Conservation (phyloP, 805 yeast genomes). For the Metschnikowia rubicola region DNA sequence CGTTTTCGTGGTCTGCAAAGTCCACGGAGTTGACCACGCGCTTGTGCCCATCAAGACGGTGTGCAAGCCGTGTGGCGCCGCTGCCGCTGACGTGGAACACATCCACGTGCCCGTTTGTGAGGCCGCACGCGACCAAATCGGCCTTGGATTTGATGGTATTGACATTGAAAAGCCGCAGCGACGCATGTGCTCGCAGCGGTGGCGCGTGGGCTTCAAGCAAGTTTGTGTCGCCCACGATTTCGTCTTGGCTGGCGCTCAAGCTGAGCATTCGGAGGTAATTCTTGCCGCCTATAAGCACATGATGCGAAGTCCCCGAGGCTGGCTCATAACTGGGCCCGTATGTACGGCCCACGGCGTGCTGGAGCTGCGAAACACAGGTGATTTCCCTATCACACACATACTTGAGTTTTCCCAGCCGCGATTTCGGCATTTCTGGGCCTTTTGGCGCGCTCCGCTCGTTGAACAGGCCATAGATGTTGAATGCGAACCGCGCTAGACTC, state of each 20-base stretch:
- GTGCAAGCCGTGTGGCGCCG: slow-evolving; percentile 30
- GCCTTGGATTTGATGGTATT: slow-evolving; percentile 36
- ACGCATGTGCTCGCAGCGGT: slow-evolving; percentile 10
- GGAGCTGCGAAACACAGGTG: slow-evolving; percentile 24
- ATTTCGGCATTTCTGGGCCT: slow-evolving; percentile 8
- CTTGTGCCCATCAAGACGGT: slow-evolving; percentile 37
- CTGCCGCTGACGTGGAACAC: slow-evolving; percentile 30
- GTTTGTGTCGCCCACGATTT: slow-evolving; percentile 33
- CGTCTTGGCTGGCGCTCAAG: slow-evolving; percentile 29
- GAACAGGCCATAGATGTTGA: slow-evolving; percentile 52
- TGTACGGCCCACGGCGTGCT: slow-evolving; percentile 20
- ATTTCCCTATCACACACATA: slow-evolving; percentile 23
- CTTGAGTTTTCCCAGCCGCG: slow-evolving; percentile 13
- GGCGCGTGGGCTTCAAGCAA: slow-evolving; percentile 25
- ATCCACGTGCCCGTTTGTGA: slow-evolving; percentile 34
- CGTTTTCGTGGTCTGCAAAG: slow-evolving; percentile 25
- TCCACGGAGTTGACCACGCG: slow-evolving; percentile 42
- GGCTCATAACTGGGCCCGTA: slow-evolving; percentile 7
- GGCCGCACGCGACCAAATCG: slow-evolving; percentile 39
- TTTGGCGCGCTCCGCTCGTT: slow-evolving; percentile 18
- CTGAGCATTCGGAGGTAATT: slow-evolving; percentile 36
- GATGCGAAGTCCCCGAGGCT: slow-evolving; percentile 21
- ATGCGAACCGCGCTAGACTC: slow-evolving; percentile 52
- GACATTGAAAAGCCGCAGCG: slow-evolving; percentile 29
- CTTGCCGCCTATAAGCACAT: slow-evolving; percentile 41